Evolutionary conservation across 768 basidiomycete species (phyloP).

Genomic region (Leccinum truebloodii): DNA sequence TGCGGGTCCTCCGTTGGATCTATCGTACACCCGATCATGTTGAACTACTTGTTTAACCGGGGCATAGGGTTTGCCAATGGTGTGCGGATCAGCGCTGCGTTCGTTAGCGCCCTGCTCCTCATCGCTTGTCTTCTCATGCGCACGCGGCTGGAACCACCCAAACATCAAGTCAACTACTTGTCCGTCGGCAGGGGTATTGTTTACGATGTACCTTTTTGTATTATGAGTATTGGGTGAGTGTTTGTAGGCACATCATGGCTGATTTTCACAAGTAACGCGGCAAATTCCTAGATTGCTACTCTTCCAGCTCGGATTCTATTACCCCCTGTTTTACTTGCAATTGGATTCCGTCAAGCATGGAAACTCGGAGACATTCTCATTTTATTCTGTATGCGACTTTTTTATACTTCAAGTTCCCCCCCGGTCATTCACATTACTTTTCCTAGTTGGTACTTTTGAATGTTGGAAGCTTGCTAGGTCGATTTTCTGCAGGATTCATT

Average conservation of each 20-base stretch:
- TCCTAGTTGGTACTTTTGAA: constrained; percentile 53
- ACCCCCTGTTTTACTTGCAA: constrained; percentile 59
- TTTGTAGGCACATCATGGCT: not conserved
- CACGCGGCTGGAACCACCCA: constrained; percentile 41
- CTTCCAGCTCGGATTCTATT: constrained; percentile 43
- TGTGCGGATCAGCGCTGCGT: constrained; percentile 49
- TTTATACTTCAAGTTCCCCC: not conserved
- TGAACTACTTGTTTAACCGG: constrained; percentile 28
- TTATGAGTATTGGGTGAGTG: constrained; percentile 25
- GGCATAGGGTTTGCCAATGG: constrained; percentile 44
- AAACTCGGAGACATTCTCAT: constrained; percentile 47
- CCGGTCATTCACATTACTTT: not conserved
- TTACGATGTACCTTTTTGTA: constrained; percentile 18
- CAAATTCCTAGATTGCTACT: constrained; percentile 16
- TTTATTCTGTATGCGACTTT: constrained; percentile 47
- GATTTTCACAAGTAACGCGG: not conserved
- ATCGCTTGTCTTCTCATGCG: constrained; percentile 35
- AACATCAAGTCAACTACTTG: constrained; percentile 16
- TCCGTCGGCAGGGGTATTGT: constrained; percentile 15
- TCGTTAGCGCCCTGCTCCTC: constrained; percentile 40
- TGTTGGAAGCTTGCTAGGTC: constrained; percentile 50
- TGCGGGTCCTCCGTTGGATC: constrained; percentile 38
- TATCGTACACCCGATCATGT: constrained; percentile 31
- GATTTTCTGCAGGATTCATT: constrained; percentile 47
- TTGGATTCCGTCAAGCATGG: constrained; percentile 51